Conservation (phyloP, 257 asterid species). For the Primulina eburnea region DNA sequence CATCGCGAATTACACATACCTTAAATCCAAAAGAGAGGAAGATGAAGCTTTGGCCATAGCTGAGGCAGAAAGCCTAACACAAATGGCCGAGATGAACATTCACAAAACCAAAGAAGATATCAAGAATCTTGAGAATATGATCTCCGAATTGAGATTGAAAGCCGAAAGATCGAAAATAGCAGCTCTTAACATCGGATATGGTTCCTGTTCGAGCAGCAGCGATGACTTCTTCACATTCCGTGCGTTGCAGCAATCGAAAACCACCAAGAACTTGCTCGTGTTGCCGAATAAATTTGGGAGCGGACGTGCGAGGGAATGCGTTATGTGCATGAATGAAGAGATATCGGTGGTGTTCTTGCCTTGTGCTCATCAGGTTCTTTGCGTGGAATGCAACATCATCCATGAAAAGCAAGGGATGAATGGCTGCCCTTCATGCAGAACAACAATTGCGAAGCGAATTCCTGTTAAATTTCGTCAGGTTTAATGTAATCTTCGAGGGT, state of each 20-base stretch:
- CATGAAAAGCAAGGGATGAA: conserved; percentile 64
- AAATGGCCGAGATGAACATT: conserved; percentile 35
- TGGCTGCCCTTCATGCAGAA: conserved; percentile 82
- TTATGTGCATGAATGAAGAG: conserved; percentile 76
- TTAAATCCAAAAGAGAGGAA: conserved; percentile 38
- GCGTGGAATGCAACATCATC: neutral
- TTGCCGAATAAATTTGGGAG: conserved; percentile 37
- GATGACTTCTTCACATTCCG: conserved; percentile 15
- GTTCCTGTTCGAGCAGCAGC: conserved; percentile 20
- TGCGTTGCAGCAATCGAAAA: conserved; percentile 5
- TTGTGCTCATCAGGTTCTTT: conserved; percentile 52
- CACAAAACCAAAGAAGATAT: conserved; percentile 36
- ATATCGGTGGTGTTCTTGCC: conserved; percentile 72
- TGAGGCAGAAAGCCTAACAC: conserved; percentile 43
- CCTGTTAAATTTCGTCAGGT: conserved; percentile 34
- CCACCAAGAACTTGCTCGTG: conserved; percentile 32
- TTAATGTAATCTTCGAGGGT: neutral
- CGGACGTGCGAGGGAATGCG: conserved; percentile 57
- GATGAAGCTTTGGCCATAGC: conserved; percentile 30
- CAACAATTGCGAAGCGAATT: conserved; percentile 48
- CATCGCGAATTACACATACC: conserved; percentile 16
- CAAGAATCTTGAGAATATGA: conserved; percentile 39
- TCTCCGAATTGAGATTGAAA: conserved; percentile 40
- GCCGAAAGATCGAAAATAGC: conserved; percentile 51
- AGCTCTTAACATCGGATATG: conserved; percentile 44